phyloP scores from a whole-genome alignment of 352 stramenopile species.

The Lagenidium giganteum region DNA sequence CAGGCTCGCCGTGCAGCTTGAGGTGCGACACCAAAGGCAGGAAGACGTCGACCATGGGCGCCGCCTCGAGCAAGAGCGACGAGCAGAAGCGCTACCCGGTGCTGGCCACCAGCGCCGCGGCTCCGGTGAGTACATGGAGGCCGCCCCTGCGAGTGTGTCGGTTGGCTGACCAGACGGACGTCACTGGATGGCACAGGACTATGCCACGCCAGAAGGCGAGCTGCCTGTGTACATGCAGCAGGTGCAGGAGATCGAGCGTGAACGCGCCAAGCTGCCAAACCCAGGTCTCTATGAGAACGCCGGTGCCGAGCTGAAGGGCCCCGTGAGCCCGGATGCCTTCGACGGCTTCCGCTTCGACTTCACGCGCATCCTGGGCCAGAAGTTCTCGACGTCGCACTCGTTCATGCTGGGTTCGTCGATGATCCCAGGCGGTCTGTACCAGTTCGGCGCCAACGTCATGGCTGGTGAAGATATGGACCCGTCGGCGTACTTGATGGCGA shows the following conservation, averaged over 20 bases:
- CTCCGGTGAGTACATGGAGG: constrained; percentile 30
- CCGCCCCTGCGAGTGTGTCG: not conserved
- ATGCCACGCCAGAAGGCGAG: too few species aligned
- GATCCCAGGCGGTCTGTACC: constrained; percentile 80
- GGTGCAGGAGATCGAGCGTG: constrained; percentile 76
- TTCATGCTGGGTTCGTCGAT: constrained; percentile 79
- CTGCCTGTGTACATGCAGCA: constrained; percentile 79
- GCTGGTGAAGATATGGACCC: constrained; percentile 74
- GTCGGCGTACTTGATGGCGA: constrained; percentile 82
- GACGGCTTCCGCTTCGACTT: constrained; percentile 88
- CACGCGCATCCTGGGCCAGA: constrained; percentile 71
- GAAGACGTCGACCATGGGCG: constrained; percentile 66
- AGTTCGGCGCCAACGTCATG: constrained; percentile 84
- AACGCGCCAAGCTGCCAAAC: constrained; percentile 64
- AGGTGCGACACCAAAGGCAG: not conserved
- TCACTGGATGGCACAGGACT: constrained; percentile 7
- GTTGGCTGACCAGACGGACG: too few species aligned
- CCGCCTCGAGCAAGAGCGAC: constrained; percentile 32
- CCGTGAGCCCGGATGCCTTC: constrained; percentile 76
- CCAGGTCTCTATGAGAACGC: constrained; percentile 82
- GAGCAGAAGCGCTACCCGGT: constrained; percentile 35
- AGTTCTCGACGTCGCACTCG: constrained; percentile 81
- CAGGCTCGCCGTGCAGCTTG: constrained; percentile 4
- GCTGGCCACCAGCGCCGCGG: constrained; percentile 53
- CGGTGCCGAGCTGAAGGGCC: constrained; percentile 77